phyloP scores from a whole-genome alignment of 331 rosid species.

The Spiraea crenata region DNA sequence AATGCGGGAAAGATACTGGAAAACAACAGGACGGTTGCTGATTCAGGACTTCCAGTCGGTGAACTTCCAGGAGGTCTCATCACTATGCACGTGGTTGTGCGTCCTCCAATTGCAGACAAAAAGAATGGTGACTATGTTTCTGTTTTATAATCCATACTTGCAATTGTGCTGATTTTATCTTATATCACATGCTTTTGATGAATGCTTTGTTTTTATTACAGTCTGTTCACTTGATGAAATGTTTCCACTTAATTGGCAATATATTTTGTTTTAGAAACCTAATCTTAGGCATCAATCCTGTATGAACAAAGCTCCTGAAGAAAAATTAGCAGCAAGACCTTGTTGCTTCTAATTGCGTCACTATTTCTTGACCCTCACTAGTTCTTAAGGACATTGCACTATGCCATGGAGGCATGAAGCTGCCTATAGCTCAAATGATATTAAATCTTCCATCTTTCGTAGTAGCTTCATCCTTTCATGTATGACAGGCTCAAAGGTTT shows the following conservation, averaged over 20 bases:
- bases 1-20: conserved; percentile 52
- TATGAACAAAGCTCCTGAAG: not conserved
- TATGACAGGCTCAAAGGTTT: not conserved
- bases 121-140: conserved; percentile 30
- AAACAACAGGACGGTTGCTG: conserved; percentile 42
- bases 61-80: conserved; percentile 43
- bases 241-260: not conserved
- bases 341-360: not conserved
- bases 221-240: not conserved
- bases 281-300: conserved; percentile 1
- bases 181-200: not conserved
- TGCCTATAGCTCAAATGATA: no score
- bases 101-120: conserved; percentile 40
- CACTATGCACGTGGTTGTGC: conserved; percentile 52
- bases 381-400: not conserved
- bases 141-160: not conserved
- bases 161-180: not conserved
- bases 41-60: conserved; percentile 37
- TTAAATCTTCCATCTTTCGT: not conserved
- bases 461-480: not conserved
- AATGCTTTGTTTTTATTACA: not conserved
- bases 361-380: conserved; percentile 1
- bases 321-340: not conserved
- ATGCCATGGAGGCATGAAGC: not conserved
- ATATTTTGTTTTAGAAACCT: not conserved